phyloP scores from a whole-genome alignment of 2,329 filamentous ascomycete genomes.

The Cordyceps cateniannulata region DNA sequence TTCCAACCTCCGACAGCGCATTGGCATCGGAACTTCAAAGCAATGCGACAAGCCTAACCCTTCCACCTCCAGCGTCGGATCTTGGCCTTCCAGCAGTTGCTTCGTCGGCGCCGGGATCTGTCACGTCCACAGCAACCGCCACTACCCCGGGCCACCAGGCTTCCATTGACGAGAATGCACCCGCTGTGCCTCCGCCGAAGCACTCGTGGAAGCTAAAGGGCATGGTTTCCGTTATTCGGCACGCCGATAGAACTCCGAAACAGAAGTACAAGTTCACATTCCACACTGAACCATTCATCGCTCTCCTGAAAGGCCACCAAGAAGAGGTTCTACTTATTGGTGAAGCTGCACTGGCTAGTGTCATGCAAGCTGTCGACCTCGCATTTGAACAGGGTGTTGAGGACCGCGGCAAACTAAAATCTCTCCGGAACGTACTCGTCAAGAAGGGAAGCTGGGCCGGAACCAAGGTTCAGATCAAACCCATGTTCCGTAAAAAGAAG shows the following conservation, averaged over 20 bases:
- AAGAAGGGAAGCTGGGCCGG: conserved; percentile 93
- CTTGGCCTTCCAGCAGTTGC: conserved; percentile 19
- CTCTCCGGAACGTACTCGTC: conserved; percentile 77
- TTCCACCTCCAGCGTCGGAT: conserved; percentile 28
- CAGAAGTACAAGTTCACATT: conserved; percentile 99
- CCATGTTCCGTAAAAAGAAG: conserved; percentile 92
- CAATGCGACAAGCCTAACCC: conserved; percentile 28
- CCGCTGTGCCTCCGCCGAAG: conserved; percentile 66
- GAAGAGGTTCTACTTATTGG: conserved; percentile 94
- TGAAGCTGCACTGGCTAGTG: conserved; percentile 80
- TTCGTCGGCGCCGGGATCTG: conserved; percentile 31
- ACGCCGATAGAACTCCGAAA: conserved; percentile 95
- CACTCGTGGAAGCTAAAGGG: conserved; percentile 98
- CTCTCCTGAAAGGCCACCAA: conserved; percentile 88
- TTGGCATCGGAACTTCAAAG: conserved; percentile 29
- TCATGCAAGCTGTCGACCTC: conserved; percentile 77
- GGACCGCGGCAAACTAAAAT: conserved; percentile 77
- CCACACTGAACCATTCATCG: conserved; percentile 92
- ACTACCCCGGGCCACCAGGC: conserved; percentile 17
- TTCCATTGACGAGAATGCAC: conserved; percentile 31
- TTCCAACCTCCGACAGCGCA: conserved; percentile 26
- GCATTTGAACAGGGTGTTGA: conserved; percentile 76
- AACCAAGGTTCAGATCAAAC: conserved; percentile 98
- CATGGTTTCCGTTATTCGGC: conserved; percentile 91
- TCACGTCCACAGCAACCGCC: conserved; percentile 25